Evolutionary conservation across 805 yeast genomes (phyloP).

Genomic region (Candida nonsorbophila): DNA sequence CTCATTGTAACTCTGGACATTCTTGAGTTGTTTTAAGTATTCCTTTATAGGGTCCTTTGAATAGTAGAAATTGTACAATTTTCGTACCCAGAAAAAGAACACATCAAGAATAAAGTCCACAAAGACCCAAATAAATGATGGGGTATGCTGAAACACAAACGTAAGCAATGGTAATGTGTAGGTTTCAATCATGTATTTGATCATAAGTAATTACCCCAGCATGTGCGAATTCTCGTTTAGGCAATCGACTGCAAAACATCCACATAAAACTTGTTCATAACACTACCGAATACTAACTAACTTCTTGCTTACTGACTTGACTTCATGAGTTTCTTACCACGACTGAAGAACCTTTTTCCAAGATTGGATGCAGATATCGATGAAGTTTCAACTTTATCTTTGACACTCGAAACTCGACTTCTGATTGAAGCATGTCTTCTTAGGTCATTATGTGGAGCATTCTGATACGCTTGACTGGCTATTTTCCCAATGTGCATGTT

Average conservation of each 20-base stretch:
- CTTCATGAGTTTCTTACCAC: slow-evolving; percentile 46
- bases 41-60: slow-evolving; percentile 42
- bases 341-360: slow-evolving; percentile 50
- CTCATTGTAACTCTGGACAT: slow-evolving; percentile 57
- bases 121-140: slow-evolving; percentile 36
- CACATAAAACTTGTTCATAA: no score
- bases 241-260: no score
- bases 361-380: slow-evolving; percentile 47
- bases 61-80: slow-evolving; percentile 27
- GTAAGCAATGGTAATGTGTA: slow-evolving; percentile 18
- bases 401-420: slow-evolving; percentile 43
- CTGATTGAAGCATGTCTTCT: slow-evolving; percentile 47
- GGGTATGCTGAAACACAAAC: slow-evolving; percentile 28
- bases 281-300: no score
- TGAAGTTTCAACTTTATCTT: slow-evolving; percentile 42
- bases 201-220: no score
- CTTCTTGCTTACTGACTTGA: no score
- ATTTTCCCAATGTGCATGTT: slow-evolving; percentile 45
- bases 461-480: slow-evolving; percentile 62
- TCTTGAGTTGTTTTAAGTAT: slow-evolving; percentile 43
- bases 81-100: slow-evolving; percentile 42
- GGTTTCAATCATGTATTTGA: slow-evolving; percentile 1
- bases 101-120: slow-evolving; percentile 40
- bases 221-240: no score
- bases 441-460: slow-evolving; percentile 53